Base-by-base conservation (phyloP, 441 rosid species). In the Macaranga tanarius region DNA sequence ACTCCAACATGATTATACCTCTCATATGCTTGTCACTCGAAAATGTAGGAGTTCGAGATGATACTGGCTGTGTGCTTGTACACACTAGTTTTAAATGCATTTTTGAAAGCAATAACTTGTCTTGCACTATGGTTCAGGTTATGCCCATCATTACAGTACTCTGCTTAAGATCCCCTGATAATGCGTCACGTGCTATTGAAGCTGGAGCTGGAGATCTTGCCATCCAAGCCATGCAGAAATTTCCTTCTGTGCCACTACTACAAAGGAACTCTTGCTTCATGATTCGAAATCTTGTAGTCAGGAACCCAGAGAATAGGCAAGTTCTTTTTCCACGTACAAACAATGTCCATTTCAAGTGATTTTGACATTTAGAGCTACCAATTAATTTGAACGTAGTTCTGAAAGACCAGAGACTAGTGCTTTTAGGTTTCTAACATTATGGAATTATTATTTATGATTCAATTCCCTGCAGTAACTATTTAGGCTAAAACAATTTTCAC, bases 181-280 rank as follows among this genome's bases (percentile, higher is more conserved):
- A 89, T 71, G 97, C 97, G 73, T 84, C 91, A 66, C 77, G 86
- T 59, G 98, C 99, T 40, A 81, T 91, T 68, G 98, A 91, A 84
- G 94, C 97, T 4, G 99, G 99, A 77, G 97, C 97, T 19, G 99
- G 98, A 70, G 98, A 95, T 69, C 81, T 90, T 65, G 95, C 96
- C 10, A 74, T 90, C 47, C 95, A 92, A 80, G 91, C 93, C 79
- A 95, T 95, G 99, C 83, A 85, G 81, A 87, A 80, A 72, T 91
- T 92, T 74, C 96, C 97, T 63, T 68, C 74, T 72, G 86, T 89
- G n/a, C 90, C 70, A 40, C 98, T 77, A 73, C 76, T 92, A 86
- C 99, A 88, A 81, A 84, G 82, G 79, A 90, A 82, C 73, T 84
- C 91, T 52, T 95, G 97, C 85, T 84, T 86, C 76, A 91, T 92